Evolutionary conservation across 2,329 filamentous ascomycete genomes (phyloP).

Genomic region (Gyromitra esculenta): DNA sequence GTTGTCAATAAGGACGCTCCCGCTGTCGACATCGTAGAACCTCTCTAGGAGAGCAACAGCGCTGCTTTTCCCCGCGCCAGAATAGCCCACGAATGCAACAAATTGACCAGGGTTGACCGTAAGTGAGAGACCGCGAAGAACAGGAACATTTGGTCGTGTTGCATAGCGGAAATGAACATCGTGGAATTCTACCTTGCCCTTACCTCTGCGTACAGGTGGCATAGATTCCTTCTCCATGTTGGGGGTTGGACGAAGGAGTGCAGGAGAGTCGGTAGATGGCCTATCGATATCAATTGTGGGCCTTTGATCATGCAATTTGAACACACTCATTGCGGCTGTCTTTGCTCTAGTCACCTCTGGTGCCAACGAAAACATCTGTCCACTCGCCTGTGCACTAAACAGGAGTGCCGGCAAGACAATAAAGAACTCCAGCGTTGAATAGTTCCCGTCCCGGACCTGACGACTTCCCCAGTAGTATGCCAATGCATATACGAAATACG

Average conservation of each 20-base stretch:
- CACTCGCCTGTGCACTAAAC: slow-evolving; percentile 76
- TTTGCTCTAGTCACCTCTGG: slow-evolving; percentile 77
- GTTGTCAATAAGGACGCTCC: slow-evolving; percentile 64
- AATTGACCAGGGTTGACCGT: slow-evolving; percentile 70
- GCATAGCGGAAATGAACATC: slow-evolving; percentile 74
- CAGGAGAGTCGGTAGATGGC: background rate
- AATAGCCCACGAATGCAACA: slow-evolving; percentile 72
- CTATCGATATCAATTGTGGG: slow-evolving; percentile 56
- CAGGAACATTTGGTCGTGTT: slow-evolving; percentile 68
- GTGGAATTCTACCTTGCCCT: slow-evolving; percentile 65
- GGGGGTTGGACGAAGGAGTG: slow-evolving; percentile 6
- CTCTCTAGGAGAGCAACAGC: slow-evolving; percentile 68
- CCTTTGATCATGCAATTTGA: slow-evolving; percentile 56
- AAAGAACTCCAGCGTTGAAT: slow-evolving; percentile 75
- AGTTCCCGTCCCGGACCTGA: slow-evolving; percentile 73
- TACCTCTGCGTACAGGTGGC: slow-evolving; percentile 50
- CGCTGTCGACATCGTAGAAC: slow-evolving; percentile 64
- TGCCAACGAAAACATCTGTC: slow-evolving; percentile 77
- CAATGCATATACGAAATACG: slow-evolving; percentile 75
- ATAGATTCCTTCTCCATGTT: slow-evolving; percentile 60
- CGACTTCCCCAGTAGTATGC: slow-evolving; percentile 83
- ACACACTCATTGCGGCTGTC: slow-evolving; percentile 69
- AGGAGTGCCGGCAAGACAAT: slow-evolving; percentile 77
- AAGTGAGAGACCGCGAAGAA: slow-evolving; percentile 69
- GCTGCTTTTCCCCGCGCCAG: slow-evolving; percentile 74